These are phyloP conservation scores for Mycena kentingensis DNA, from an alignment of 768 basidiomycete species.

Conservation along the genomic window DNA sequence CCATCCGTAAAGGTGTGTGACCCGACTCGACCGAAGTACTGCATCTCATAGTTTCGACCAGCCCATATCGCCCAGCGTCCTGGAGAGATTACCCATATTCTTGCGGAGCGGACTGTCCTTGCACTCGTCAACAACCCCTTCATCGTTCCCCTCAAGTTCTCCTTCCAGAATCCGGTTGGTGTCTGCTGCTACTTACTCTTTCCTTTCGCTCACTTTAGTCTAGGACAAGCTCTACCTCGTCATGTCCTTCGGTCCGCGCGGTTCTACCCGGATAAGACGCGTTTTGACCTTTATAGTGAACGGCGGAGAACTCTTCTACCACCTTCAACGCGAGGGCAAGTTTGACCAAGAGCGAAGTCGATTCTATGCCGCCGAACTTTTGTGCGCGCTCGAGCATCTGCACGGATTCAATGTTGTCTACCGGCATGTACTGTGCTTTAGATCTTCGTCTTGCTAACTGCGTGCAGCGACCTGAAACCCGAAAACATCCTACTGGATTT, in stretches of 20 bases:
- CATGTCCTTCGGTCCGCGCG: too few relatives aligned
- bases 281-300: constrained; percentile 60
- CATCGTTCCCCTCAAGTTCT: constrained; percentile 98
- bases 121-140: constrained; percentile 98
- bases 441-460: not conserved
- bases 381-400: constrained; percentile 93
- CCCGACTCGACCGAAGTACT: not conserved
- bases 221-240: constrained; percentile 92
- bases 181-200: not conserved
- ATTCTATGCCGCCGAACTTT: constrained; percentile 97
- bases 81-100: constrained; percentile 96
- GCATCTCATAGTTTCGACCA: not conserved
- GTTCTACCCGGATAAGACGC: too few relatives aligned
- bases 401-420: constrained; percentile 99
- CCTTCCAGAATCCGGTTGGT: constrained; percentile 85
- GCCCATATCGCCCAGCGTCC: constrained; percentile 95
- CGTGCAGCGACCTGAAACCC: constrained; percentile 84
- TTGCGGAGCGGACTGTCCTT: constrained; percentile 95
- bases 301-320: constrained; percentile 97
- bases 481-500: constrained; percentile 98
- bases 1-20: constrained; percentile 74
- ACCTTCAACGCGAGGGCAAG: constrained; percentile 93
- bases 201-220: not conserved
- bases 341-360: constrained; percentile 93
- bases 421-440: constrained; percentile 51